phyloP scores from a whole-genome alignment of 164 flowering plant species.

The Nymphaea thermarum region DNA sequence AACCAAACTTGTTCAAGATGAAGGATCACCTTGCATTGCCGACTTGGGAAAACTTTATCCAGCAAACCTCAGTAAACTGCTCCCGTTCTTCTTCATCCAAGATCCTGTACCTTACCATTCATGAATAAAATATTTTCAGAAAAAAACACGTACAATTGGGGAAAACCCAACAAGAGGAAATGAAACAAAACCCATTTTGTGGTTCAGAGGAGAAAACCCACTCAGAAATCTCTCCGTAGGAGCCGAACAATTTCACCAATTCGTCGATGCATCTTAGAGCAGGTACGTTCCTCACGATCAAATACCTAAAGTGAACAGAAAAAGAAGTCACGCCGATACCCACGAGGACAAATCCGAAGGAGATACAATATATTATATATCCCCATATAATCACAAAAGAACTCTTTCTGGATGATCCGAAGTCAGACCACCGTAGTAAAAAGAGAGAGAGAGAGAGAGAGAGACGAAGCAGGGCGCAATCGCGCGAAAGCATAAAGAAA shows the following conservation, averaged over 20 bases:
- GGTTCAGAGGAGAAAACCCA: slow-evolving; percentile 13
- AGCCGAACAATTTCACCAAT: slow-evolving; percentile 41
- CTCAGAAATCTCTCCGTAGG: slow-evolving; percentile 87
- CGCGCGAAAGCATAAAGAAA: neutral
- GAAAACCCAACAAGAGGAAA: no score
- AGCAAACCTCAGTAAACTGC: slow-evolving; percentile 76
- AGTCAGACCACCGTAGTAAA: neutral
- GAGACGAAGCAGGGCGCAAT: neutral
- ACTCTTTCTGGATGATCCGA: neutral
- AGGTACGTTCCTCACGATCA: slow-evolving; percentile 82
- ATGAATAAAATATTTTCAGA: neutral
- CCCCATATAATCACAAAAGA: no score
- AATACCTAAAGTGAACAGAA: slow-evolving; percentile 28
- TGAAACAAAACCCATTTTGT: slow-evolving; percentile 25
- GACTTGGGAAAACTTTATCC: slow-evolving; percentile 60
- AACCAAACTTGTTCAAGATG: no score
- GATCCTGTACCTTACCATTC: slow-evolving; percentile 51
- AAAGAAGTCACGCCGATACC: neutral
- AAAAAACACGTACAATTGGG: neutral
- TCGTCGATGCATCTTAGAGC: slow-evolving; percentile 79
- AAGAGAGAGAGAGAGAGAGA: neutral
- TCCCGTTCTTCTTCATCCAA: slow-evolving; percentile 95
- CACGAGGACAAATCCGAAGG: neutral
- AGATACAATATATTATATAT: no score
- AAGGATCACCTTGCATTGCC: slow-evolving; percentile 66